Evolutionary conservation across 2,329 filamentous ascomycete genomes (phyloP), one percentile per base, ranked within the genome.

Genomic region (Phyllosticta citribraziliensis): DNA sequence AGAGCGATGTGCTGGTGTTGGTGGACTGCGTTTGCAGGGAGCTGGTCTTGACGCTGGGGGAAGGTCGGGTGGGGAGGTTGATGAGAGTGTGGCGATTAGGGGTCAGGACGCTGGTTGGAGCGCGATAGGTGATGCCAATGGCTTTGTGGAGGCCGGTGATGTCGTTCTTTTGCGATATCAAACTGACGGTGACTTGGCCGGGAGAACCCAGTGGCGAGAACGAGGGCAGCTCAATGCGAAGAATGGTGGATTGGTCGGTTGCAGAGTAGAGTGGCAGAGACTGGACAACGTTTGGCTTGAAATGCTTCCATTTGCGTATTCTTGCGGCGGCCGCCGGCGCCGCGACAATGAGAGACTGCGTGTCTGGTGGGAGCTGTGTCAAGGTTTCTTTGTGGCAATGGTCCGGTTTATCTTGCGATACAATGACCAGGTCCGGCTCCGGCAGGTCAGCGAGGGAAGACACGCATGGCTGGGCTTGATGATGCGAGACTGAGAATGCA

Each of bases 361-460:
- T 79, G 25, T 77, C 73, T 14, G 75, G 70, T 0, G 83, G 80
- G 5, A 91, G 77, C 64, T 88, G 83, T 47, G 83, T 82, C 14
- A 91, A 76, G 0, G 88, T 89, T 40, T 82, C 79, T 72, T 86
- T 81, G 68, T 90, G 84, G 71, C 87, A 89, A 68, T 89, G 87
- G 67, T 89, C 87, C 17, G 82, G 82, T 68, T 85, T 85, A 66
- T 80, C 79, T 66, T 86, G 83, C 5, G 81, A 84, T 62, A 86
- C 78, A 56, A 86, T 71, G 33, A 86, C 78, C 17, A 85, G 65
- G 65, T 86, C 81, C 3, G 82, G 80, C 55, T 74, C 70, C 2
- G 77, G 73, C 14, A 86, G 73, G 33, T 84, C 78, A 20, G 74
- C 73, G 19, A 86, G 74, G 19, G 84, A 84, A 0, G 78, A 74